Evolutionary conservation across 1,284 basidiomycete species (phyloP).

Genomic region (Laetiporus sulphureus): DNA sequence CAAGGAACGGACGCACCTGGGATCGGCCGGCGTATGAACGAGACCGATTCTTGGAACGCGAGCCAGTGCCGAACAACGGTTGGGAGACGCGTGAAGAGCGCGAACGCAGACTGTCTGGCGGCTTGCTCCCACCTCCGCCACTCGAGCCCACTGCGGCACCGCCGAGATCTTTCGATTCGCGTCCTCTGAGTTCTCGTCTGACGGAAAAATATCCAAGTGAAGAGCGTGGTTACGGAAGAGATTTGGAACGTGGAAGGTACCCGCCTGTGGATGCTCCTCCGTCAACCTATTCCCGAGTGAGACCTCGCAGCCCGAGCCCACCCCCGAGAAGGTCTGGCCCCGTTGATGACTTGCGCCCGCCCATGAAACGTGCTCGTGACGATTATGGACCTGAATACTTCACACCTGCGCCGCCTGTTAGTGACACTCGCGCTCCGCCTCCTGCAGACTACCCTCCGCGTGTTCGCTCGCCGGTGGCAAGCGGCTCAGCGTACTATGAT

Average conservation of each 20-base stretch:
- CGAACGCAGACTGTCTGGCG: slow-evolving; percentile 19
- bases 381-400: slow-evolving; percentile 23
- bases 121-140: slow-evolving; percentile 12
- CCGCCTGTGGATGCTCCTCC: slow-evolving; percentile 15
- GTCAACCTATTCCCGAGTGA: slow-evolving; percentile 20
- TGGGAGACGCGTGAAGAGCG: slow-evolving; percentile 29
- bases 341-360: slow-evolving; percentile 25
- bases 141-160: slow-evolving; percentile 8
- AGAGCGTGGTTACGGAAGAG: slow-evolving; percentile 14
- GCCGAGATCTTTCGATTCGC: slow-evolving; percentile 20
- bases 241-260: slow-evolving; percentile 21
- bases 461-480: slow-evolving; percentile 16
- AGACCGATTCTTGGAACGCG: slow-evolving; percentile 19
- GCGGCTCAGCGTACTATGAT: slow-evolving; percentile 20
- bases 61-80: slow-evolving; percentile 12
- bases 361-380: slow-evolving; percentile 27
- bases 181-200: slow-evolving; percentile 24
- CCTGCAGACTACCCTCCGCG: slow-evolving; percentile 12
- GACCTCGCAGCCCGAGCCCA: slow-evolving; percentile 28
- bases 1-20: slow-evolving; percentile 14
- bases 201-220: slow-evolving; percentile 19
- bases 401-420: slow-evolving; percentile 10
- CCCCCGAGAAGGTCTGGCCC: slow-evolving; percentile 16
- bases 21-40: slow-evolving; percentile 21
- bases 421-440: slow-evolving; percentile 8